phyloP scores from a whole-genome alignment of 768 basidiomycete species.

The Paxillus involutus region DNA sequence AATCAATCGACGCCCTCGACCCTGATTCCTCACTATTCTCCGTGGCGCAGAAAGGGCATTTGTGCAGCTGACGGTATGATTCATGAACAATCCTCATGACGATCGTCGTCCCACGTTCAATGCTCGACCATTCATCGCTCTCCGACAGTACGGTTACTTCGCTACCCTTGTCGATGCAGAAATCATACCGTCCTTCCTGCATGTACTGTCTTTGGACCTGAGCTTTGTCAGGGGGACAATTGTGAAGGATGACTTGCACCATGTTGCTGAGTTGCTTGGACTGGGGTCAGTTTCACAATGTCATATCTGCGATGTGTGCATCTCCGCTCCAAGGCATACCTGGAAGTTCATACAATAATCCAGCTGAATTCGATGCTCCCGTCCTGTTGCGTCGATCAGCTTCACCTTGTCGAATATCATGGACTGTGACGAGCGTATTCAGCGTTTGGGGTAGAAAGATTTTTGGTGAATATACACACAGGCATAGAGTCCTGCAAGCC shows the following conservation, averaged over 20 bases:
- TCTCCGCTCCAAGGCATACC: background rate
- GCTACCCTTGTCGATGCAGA: background rate
- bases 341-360: background rate
- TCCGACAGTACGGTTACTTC: background rate
- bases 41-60: background rate
- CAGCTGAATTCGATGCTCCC: background rate
- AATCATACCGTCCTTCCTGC: background rate
- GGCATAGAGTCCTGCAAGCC: too few species aligned
- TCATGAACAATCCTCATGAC: background rate
- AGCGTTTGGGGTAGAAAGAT: too few species aligned
- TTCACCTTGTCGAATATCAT: background rate
- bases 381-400: background rate
- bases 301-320: background rate
- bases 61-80: background rate
- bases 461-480: too few species aligned
- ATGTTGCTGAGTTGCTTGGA: background rate
- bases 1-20: background rate
- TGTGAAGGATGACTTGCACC: background rate
- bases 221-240: background rate
- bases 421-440: background rate
- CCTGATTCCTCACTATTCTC: background rate
- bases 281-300: background rate
- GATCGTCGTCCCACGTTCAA: background rate
- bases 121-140: background rate
- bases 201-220: background rate